These are phyloP conservation scores for Claviceps humidiphila DNA, from an alignment of 2,329 filamentous ascomycete species.

Conservation along the genomic window DNA sequence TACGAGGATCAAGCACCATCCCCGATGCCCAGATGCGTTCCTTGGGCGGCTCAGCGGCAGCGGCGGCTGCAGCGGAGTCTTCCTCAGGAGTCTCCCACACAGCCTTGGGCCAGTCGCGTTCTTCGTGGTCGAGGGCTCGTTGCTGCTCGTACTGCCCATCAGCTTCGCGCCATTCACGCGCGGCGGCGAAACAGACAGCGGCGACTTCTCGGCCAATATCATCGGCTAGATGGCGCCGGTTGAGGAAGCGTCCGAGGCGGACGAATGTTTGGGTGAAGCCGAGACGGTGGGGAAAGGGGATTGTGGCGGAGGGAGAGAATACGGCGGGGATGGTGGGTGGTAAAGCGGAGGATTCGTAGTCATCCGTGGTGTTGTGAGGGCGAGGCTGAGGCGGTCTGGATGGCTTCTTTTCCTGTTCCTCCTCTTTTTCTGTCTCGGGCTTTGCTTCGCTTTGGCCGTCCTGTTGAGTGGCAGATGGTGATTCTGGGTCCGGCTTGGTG, in stretches of 20 bases:
- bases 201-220: conserved; percentile 78
- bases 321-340: conserved; percentile 53
- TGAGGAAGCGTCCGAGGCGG: conserved; percentile 78
- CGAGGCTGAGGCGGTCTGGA: conserved; percentile 48
- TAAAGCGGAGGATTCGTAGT: conserved; percentile 55
- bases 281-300: conserved; percentile 78
- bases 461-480: conserved; percentile 8
- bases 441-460: conserved; percentile 17
- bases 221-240: conserved; percentile 72
- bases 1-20: conserved; percentile 62
- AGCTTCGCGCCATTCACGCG: conserved; percentile 36
- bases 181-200: conserved; percentile 58
- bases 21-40: conserved; percentile 67
- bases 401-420: conserved; percentile 34
- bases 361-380: conserved; percentile 59
- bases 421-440: conserved; percentile 25
- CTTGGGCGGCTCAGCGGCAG: conserved; percentile 27
- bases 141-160: conserved; percentile 29
- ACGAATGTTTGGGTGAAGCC: conserved; percentile 85
- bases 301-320: conserved; percentile 58
- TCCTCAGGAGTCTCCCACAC: conserved; percentile 40
- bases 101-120: conserved; percentile 75
- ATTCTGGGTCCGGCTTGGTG: conserved; percentile 9
- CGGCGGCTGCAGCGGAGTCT: conserved; percentile 18
- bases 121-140: conserved; percentile 53